These are phyloP conservation scores for Agastache rugosa DNA, from an alignment of 257 asterid species.

Conservation along the genomic window DNA sequence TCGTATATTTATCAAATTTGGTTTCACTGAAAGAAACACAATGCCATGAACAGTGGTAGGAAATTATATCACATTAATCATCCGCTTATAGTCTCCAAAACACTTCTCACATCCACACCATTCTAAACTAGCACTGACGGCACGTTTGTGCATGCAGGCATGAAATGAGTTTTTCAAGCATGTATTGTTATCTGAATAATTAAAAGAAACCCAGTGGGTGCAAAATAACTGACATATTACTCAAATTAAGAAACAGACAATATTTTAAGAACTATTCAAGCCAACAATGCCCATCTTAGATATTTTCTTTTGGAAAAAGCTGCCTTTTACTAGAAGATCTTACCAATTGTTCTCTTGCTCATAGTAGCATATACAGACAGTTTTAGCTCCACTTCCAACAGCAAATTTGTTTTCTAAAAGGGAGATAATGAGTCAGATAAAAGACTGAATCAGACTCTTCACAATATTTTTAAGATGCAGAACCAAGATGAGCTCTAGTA, in stretches of 20 bases:
- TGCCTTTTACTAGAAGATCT: conserved; percentile 32
- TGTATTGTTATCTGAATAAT: background rate
- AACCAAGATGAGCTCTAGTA: conserved; percentile 25
- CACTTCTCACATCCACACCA: background rate
- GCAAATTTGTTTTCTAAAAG: conserved; percentile 95
- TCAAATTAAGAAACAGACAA: conserved; percentile 10
- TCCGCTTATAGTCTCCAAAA: background rate
- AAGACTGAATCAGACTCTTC: conserved; percentile 30
- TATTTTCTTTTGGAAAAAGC: background rate
- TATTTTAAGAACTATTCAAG: conserved; percentile 11
- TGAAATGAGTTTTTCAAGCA: conserved; percentile 9
- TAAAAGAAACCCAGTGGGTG: conserved; percentile 21
- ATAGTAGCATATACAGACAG: conserved; percentile 97
- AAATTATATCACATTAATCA: background rate
- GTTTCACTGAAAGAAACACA: too few species aligned
- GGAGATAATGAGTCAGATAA: conserved; percentile 27
- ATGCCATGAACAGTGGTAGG: background rate
- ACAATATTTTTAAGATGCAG: conserved; percentile 5
- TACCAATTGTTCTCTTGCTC: conserved; percentile 99
- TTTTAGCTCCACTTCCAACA: conserved; percentile 99
- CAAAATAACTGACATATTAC: background rate
- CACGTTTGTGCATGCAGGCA: background rate
- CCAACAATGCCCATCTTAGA: background rate
- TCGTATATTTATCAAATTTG: too few species aligned
- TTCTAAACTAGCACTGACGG: background rate